A percentile compares a stretch with the other conserved stretches of the same genome.
Evolutionary conservation across 2,329 filamentous ascomycete genomes (phyloP).

Genomic region (Zarea fungicola): DNA sequence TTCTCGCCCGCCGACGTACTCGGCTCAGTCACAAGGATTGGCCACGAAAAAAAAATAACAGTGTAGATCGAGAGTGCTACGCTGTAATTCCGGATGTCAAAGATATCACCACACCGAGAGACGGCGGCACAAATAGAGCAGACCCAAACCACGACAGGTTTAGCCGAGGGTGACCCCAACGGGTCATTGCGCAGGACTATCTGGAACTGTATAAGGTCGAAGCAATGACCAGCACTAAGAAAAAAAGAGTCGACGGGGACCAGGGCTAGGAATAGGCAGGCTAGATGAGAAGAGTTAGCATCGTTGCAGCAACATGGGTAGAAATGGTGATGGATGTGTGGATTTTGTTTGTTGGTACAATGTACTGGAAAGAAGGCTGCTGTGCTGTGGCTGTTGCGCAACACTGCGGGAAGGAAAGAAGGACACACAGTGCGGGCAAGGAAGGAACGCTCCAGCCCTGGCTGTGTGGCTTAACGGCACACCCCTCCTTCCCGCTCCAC

Average conservation of each 20-base stretch:
- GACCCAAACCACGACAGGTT: not conserved
- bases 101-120: not conserved
- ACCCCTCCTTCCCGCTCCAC: constrained; percentile 1
- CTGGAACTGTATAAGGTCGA: constrained; percentile 3
- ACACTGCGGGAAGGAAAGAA: not conserved
- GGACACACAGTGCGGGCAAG: not conserved
- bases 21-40: not conserved
- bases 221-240: not conserved
- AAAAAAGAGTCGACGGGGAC: not conserved
- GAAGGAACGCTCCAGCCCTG: not conserved
- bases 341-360: not conserved
- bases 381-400: not conserved
- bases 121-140: not conserved
- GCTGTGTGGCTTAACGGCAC: constrained; percentile 8
- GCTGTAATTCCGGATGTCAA: constrained; percentile 5
- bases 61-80: constrained; percentile 4
- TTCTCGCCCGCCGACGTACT: not conserved
- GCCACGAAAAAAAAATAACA: not conserved
- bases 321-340: constrained; percentile 2
- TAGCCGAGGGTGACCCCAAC: not conserved
- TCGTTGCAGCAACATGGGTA: constrained; percentile 46
- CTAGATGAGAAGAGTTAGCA: constrained; percentile 23
- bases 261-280: not conserved
- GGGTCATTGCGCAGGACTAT: not conserved
- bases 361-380: not conserved